These are phyloP conservation scores for Apophysomyces variabilis DNA, from an alignment of 371 early-diverging fungal species.

Conservation along the genomic window DNA sequence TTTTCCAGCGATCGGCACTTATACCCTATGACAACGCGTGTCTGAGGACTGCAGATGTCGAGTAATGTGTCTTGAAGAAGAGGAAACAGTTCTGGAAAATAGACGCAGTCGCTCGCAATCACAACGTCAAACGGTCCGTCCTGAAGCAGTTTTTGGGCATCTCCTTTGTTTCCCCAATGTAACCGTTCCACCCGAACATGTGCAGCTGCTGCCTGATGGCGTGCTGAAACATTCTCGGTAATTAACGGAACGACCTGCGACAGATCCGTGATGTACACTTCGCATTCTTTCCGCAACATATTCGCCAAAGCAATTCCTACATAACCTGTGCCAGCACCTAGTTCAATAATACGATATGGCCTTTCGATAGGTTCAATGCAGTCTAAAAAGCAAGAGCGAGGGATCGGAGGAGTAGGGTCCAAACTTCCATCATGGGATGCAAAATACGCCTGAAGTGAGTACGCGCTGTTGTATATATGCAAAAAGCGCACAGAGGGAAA, in stretches of 20 bases:
- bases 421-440: constrained; percentile 23
- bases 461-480: constrained; percentile 36
- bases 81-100: constrained; percentile 61
- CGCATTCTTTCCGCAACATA: constrained; percentile 32
- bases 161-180: constrained; percentile 57
- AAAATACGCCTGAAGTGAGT: constrained; percentile 47
- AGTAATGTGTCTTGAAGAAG: constrained; percentile 50
- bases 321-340: constrained; percentile 66
- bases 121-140: constrained; percentile 52
- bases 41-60: constrained; percentile 43
- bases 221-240: constrained; percentile 45
- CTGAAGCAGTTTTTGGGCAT: constrained; percentile 31
- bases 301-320: constrained; percentile 61
- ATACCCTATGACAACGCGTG: constrained; percentile 61
- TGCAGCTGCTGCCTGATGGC: constrained; percentile 17
- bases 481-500: constrained; percentile 1
- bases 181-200: constrained; percentile 45
- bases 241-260: constrained; percentile 60
- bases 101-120: constrained; percentile 61
- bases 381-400: constrained; percentile 18
- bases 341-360: constrained; percentile 45
- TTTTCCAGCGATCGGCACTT: constrained; percentile 62
- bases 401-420: constrained; percentile 39
- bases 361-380: not conserved
- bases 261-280: constrained; percentile 59